Evolutionary conservation across 257 asterid genomes (phyloP).

Genomic region (Lantana camara): DNA sequence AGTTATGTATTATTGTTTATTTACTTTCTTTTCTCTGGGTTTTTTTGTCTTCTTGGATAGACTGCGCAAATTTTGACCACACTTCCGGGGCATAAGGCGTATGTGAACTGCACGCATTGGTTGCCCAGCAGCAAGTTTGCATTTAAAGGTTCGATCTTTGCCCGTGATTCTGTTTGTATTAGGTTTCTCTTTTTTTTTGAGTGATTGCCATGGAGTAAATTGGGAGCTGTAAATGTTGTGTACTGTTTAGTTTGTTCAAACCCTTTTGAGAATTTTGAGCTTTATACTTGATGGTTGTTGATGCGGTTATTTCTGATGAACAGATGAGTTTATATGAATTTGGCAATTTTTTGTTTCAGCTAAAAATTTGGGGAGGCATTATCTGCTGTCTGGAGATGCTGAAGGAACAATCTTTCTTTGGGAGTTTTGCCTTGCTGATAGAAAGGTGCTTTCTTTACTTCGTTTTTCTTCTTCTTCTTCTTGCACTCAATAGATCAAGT

Average conservation of each 20-base stretch:
- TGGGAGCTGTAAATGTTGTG: neutral
- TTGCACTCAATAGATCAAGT: neutral
- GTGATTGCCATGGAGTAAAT: slow-evolving; percentile 10
- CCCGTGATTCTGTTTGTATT: neutral
- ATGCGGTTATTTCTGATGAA: neutral
- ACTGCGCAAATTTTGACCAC: slow-evolving; percentile 85
- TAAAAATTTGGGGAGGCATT: slow-evolving; percentile 56
- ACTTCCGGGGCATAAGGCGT: slow-evolving; percentile 90
- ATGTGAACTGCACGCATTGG: slow-evolving; percentile 92
- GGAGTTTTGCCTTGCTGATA: slow-evolving; percentile 66
- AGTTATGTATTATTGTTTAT: neutral
- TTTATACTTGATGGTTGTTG: neutral
- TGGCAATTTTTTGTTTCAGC: slow-evolving; percentile 42
- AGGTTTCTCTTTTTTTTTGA: neutral
- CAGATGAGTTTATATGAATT: neutral
- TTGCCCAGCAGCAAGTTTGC: slow-evolving; percentile 87
- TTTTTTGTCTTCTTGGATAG: slow-evolving; percentile 37
- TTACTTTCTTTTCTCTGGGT: neutral
- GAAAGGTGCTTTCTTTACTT: slow-evolving; percentile 57
- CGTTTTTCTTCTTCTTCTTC: neutral
- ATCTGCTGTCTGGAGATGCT: slow-evolving; percentile 90
- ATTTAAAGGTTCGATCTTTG: slow-evolving; percentile 59
- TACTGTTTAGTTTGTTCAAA: neutral
- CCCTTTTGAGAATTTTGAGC: neutral
- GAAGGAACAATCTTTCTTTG: slow-evolving; percentile 82